A percentile compares a stretch with the other conserved stretches of the same genome.
Evolutionary conservation across 352 stramenopile species (phyloP).

Genomic region (Lagenidium sp.): DNA sequence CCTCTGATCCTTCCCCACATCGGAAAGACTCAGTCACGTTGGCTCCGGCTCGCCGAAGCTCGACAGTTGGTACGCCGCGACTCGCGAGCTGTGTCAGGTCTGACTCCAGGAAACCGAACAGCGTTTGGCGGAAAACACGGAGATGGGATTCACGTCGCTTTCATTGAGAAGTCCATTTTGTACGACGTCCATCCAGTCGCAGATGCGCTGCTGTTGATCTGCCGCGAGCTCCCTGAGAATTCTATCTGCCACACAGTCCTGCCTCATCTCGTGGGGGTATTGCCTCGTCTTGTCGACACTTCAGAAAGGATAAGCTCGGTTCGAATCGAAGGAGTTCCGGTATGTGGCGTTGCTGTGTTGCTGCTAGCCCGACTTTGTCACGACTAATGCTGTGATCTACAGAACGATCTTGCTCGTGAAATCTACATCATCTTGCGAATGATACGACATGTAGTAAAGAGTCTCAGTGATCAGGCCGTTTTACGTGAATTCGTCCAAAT

Average conservation of each 20-base stretch:
- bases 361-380: background rate
- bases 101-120: conserved; percentile 9
- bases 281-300: conserved; percentile 45
- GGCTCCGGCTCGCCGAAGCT: conserved; percentile 37
- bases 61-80: conserved; percentile 29
- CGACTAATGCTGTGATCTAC: conserved; percentile 1
- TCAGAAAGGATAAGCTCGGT: conserved; percentile 57
- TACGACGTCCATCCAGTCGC: conserved; percentile 63
- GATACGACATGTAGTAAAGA: conserved; percentile 49
- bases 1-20: conserved; percentile 40
- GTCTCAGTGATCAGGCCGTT: conserved; percentile 32
- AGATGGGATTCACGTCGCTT: conserved; percentile 55
- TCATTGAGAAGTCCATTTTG: conserved; percentile 40
- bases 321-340: conserved; percentile 56
- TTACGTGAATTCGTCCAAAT: conserved; percentile 43
- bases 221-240: conserved; percentile 42
- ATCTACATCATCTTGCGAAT: conserved; percentile 66
- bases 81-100: background rate
- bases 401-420: conserved; percentile 61
- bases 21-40: conserved; percentile 41
- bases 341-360: conserved; percentile 16
- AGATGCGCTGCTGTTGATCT: conserved; percentile 53
- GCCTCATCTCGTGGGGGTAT: conserved; percentile 13
- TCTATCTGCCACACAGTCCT: conserved; percentile 36
- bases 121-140: conserved; percentile 18